Base-by-base conservation (phyloP, 2,329 filamentous ascomycete genomes). In the Fusarium irregulare region DNA sequence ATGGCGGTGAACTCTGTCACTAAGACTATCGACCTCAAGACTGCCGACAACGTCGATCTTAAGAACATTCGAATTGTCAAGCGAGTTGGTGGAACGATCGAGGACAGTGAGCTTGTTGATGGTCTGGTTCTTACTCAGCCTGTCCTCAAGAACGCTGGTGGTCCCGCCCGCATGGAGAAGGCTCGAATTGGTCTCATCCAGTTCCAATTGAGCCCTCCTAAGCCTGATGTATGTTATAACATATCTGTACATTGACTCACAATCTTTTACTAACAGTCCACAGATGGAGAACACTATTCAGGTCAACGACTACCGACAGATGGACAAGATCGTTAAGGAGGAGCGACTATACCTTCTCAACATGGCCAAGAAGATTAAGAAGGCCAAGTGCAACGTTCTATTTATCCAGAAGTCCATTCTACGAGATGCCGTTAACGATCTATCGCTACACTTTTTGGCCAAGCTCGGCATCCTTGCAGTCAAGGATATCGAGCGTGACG, bases 321-420 rank as follows among this genome's bases (percentile, higher is more conserved):
- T 99, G 96, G 96, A 99, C 86, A 99, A 98, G 88, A 99, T 99
- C 73, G 89, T 99, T 75, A 99, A 99, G 85, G 96, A 99, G 84
- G 96, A 99, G 86, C 93, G 96, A 74, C 93, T 96, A 75, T 99
- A 99, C 83, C 89, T 99, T 71, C 88, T 99, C 63, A 98, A 98
- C 86, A 93, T 99, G 89, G 94, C 97, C 79, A 98, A 99, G 89
- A 99, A 98, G 88, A 99, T 99, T 83, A 98, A 98, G 85, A 99
- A 98, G 88, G 94, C 96, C 74, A 99, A 98, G 86, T 99, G 96
- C 85, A 99, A 99, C 77, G 96, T 99, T 45, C 90, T 98, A 46
- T 87, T 99, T 73, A 98, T 99, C 75, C 96, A 99, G 79, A 99
- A 99, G 84, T 98, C 95, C 16, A 99, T 99, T 75, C 89, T 99